Conservation (phyloP, 805 yeast species). For the Ogataea salicorniae region DNA sequence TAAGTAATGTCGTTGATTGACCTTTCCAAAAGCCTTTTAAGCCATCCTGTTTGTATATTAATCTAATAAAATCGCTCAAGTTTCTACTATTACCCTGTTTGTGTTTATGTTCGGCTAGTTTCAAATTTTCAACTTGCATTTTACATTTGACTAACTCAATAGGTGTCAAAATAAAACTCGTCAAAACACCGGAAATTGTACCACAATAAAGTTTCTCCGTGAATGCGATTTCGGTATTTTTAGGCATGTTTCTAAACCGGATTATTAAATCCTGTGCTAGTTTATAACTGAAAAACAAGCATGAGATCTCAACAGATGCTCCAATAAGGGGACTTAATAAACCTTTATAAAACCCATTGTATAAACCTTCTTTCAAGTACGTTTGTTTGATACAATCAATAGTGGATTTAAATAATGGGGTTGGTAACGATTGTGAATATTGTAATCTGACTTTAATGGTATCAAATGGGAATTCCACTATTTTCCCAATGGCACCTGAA, state of each 20-base stretch:
- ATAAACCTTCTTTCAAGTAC: constrained; percentile 60
- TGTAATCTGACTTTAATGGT: constrained; percentile 86
- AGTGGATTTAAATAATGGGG: constrained; percentile 52
- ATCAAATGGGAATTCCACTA: constrained; percentile 89
- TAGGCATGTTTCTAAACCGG: constrained; percentile 21
- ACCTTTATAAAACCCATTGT: constrained; percentile 72
- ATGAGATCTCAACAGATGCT: constrained; percentile 85
- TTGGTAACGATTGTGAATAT: constrained; percentile 55
- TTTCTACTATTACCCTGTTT: constrained; percentile 16
- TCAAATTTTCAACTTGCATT: constrained; percentile 61
- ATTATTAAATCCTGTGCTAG: constrained; percentile 33
- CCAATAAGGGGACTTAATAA: constrained; percentile 79
- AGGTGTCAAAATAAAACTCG: constrained; percentile 83
- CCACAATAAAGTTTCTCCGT: constrained; percentile 54
- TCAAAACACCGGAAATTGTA: constrained; percentile 74
- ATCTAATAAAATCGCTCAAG: constrained; percentile 33
- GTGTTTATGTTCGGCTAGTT: constrained; percentile 13
- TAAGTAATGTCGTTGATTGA: constrained; percentile 68
- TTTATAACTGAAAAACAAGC: constrained; percentile 65
- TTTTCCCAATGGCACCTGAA: constrained; percentile 80
- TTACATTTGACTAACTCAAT: constrained; percentile 88
- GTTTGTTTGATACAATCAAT: constrained; percentile 61
- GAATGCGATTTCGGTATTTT: constrained; percentile 18
- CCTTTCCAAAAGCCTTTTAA: constrained; percentile 82
- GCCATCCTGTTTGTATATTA: constrained; percentile 46